Evolutionary conservation across 495 filamentous ascomycete genomes (phyloP), one percentile per base, ranked within the genome.

Genomic region (Oidiodendron maius): DNA sequence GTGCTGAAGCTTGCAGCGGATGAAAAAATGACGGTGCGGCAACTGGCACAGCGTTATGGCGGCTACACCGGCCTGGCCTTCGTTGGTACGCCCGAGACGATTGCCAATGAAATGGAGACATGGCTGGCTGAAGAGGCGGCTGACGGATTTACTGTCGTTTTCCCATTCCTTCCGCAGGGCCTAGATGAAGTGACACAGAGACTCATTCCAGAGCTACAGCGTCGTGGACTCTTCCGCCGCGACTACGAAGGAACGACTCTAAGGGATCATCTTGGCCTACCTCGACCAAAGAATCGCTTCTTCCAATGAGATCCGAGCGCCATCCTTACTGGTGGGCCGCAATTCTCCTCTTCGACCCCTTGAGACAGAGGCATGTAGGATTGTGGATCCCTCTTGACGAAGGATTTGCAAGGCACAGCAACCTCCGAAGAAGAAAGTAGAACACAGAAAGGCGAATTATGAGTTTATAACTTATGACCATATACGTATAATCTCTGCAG

Each of bases 141-240:
- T 15, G 81, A 85, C 63, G 80, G 80, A 16, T 84, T 83, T 55
- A 83, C 82, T 40, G 59, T 75, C 15, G 20, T 18, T 45, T 44
- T 42, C 2, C 36, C 43, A n/a, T 42, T 40, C 12, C 15, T 41
- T 44, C 81, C 78, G 0, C 73, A 75, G 18, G 76, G 74, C 1
- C 83, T 83, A 63, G 69, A 76, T 53, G 80, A 83, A 48, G 66
- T 83, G n/a, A 68, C 77, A 39, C 72, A 83, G 42, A 55, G 80
- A 17, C 60, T 85, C 16, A 54, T 83, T n/a, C 80, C 80, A 2
- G 80, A 83, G 59, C 61, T 84, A 50, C 63, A 73, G 48, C 64
- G 59, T 36, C 64, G 80, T 4, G 78, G 78, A 1, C 52, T 82
- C 9, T 76, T 77, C 53, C 70, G 72, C 61, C 63, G 72, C 20